These are phyloP conservation scores for Linderina pennispora DNA, from an alignment of 192 early-diverging fungal species.

Conservation along the genomic window DNA sequence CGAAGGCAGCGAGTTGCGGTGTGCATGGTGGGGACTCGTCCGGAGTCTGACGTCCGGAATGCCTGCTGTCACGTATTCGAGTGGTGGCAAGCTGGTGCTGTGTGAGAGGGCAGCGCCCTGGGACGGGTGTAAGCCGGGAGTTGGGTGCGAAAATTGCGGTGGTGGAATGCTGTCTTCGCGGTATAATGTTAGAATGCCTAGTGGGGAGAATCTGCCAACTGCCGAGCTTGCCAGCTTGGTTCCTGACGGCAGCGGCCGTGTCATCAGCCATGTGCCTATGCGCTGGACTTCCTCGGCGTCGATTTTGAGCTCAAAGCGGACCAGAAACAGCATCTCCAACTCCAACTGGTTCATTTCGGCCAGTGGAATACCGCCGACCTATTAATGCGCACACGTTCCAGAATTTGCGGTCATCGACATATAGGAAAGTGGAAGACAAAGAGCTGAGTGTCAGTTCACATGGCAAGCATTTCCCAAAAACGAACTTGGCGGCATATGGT, in stretches of 20 bases:
- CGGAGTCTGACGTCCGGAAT: no score
- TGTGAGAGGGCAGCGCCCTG: no score
- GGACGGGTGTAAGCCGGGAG: not conserved
- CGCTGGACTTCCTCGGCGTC: slow-evolving; percentile 54
- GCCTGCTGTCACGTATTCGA: not conserved
- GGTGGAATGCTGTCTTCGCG: slow-evolving; percentile 6
- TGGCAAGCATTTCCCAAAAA: not conserved
- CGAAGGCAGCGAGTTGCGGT: not conserved
- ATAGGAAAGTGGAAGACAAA: no score
- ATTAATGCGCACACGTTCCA: not conserved
- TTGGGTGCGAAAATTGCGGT: not conserved
- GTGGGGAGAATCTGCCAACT: not conserved
- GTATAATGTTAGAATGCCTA: slow-evolving; percentile 11
- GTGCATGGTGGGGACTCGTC: not conserved
- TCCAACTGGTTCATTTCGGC: slow-evolving; percentile 69
- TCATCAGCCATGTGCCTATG: slow-evolving; percentile 56
- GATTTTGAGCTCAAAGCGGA: slow-evolving; percentile 64
- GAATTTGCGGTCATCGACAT: not conserved
- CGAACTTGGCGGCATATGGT: not conserved
- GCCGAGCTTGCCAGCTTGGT: no score
- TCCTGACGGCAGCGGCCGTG: not conserved
- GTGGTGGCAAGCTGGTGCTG: slow-evolving; percentile 1
- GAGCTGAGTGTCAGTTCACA: no score
- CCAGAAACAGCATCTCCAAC: slow-evolving; percentile 66
- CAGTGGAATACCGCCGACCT: slow-evolving; percentile 69